Base-by-base conservation (phyloP, 345 rosid genomes). In the Corchorus olitorius region DNA sequence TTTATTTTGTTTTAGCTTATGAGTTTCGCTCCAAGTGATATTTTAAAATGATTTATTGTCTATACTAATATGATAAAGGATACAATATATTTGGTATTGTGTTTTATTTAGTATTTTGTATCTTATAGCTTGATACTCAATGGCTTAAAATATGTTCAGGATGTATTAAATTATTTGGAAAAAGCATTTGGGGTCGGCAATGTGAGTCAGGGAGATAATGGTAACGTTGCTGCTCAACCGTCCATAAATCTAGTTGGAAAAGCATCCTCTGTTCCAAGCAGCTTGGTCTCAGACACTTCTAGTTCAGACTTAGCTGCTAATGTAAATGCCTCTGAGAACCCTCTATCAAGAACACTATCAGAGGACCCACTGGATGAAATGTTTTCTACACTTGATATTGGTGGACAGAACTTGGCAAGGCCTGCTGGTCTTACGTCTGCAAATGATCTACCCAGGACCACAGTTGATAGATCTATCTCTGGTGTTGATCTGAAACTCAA, bases 311-410 rank as follows among this genome's bases (percentile, higher is more conserved):
- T 85, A 77, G 74, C 86, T 70, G 79, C 84, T 74, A 78, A 81
- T 73, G 77, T 86, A 72, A 88, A 80, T 88, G 76, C 89, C 72
- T 82, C 82, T 7, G 98, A 92, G 79, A 97, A 79, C 86, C 81
- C 94, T 72, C 79, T 90, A 50, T 83, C 92, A 8, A 86, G 93
- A 86, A 84, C 89, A 80, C 76, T 97, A 72, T 91, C 93, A 1
- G 99, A 94, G 73, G 99, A 97, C 65, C 80, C 87, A 48, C 88
- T 93, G 41, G 99, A 93, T 84, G 97, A 92, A 79, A 87, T 75
- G 84, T 88, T 78, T 83, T 72, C 85, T 1, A 59, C 88, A 22
- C 84, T 92, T 50, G 98, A 92, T 72, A 74, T 90, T 77, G 88
- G 88, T 80, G 94, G 91, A 14, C 93, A 89, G 76, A 90, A 91